Base-by-base conservation (phyloP, 805 yeast genomes). In the Cyberlindnera veronae region DNA sequence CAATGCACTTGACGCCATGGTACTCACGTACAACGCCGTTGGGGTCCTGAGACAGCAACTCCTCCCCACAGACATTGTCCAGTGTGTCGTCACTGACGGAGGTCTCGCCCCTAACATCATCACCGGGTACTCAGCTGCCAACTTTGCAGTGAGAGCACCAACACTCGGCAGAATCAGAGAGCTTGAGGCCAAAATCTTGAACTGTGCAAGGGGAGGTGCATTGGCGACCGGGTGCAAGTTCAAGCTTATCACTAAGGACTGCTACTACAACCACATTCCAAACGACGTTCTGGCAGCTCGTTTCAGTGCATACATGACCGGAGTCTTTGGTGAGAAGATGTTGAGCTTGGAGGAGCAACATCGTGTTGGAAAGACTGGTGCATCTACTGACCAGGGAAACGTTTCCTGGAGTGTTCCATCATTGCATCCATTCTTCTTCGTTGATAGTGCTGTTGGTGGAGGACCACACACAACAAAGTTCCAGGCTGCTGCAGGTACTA, bases 1-100 rank as follows among this genome's bases (percentile, higher is more conserved):
- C 24, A 42, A 42, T 23, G 46, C 46, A 3, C 26, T 42, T 22
- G 46, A 42, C 27, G 46, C 46, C 5, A 34, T 42, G 40, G 38
- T 34, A 6, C 6, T 35, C 17, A 32, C 38, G 38, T 38, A 38
- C 32, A 35, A 42, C 21, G 22, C 34, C 13, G 23, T 38, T 6
- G 16, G 42, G 6, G 40, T 42, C 22, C 21, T 42, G 23, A 38
- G 46, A 38, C 46, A 42, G 16, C 42, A 42, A 19, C 20, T 38
- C 6, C 22, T 31, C 11, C 24, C 29, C 1, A 23, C 34, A 8
- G 46, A 42, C 23, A 21, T 43, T n/a, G 41, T 43, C 15, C 46
- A 43, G 26, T 33, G 18, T 9, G 24, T 29, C 33, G 24, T 43
- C 23, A 18, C 3, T 3, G 29, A 43, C n/a, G 46, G 46, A n/a